Evolutionary conservation across 495 filamentous ascomycete genomes (phyloP), one percentile per base, ranked within the genome.

Genomic region (Daldinia childiae): DNA sequence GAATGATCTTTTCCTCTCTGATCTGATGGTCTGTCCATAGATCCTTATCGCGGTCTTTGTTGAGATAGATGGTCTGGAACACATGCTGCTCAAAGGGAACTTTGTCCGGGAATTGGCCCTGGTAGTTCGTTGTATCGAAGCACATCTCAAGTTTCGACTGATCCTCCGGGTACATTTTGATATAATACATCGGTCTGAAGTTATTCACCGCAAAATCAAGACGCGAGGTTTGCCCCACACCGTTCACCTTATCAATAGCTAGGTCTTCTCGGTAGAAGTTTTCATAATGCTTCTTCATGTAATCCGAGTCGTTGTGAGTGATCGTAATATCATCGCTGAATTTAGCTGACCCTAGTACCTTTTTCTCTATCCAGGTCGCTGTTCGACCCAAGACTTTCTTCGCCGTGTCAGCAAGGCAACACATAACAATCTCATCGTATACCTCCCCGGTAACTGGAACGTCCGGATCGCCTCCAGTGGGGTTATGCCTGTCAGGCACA

Each of bases 271-370:
- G 81, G 80, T 88, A 93, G 65, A 82, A 82, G 26, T 88, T 91
- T 68, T 96, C 91, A 80, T 94, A 95, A 69, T 93, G 87, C 17
- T 84, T 83, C 56, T 87, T 83, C 81, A 95, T 92, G 81, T 95
- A 96, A 2, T 85, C 75, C n/a, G 81, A 78, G 79, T 96, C 92
- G 52, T 83, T 87, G 77, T 96, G 92, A 26, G 92, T 95, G 75
- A 95, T 87, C 27, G 92, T 96, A 69, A 95, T 87, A 76, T 96
- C 92, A 82, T 94, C 88, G 77, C 85, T 92, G 78, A 93, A 94
- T 62, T 87, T 89, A n/a, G 90, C 90, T 41, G 88, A 88, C 38
- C 90, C 89, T 0, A 95, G 87, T 36, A 95, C 88, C 26, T 81
- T 87, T 30, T 79, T 85, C 74, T 95, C 92, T 43, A 83, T 83